Evolutionary conservation across 805 yeast species (phyloP).

Genomic region (Jamesozyma hellenica): DNA sequence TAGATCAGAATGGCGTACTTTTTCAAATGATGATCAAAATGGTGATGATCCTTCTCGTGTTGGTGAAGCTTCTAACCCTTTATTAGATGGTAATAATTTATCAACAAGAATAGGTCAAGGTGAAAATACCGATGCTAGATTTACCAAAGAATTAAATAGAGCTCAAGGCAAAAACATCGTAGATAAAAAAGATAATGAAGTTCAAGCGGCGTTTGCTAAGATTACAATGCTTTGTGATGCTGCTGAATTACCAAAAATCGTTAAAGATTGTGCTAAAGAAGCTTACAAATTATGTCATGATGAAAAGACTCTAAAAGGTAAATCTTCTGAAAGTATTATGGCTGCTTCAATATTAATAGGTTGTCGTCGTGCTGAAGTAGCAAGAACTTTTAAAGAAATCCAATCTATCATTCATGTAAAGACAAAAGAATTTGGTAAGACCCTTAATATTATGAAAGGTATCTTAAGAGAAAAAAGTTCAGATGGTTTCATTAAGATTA

Average conservation of each 20-base stretch:
- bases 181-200: slow-evolving; percentile 78
- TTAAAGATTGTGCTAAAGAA: slow-evolving; percentile 95
- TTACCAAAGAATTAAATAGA: slow-evolving; percentile 82
- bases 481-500: slow-evolving; percentile 30
- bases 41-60: slow-evolving; percentile 99
- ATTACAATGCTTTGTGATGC: slow-evolving; percentile 97
- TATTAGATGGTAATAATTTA: slow-evolving; percentile 81
- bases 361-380: slow-evolving; percentile 86
- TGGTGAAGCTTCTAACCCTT: slow-evolving; percentile 92
- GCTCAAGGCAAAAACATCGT: slow-evolving; percentile 80
- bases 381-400: slow-evolving; percentile 90
- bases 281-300: slow-evolving; percentile 87
- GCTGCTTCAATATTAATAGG: slow-evolving; percentile 94
- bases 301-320: slow-evolving; percentile 75
- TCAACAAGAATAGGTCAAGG: slow-evolving; percentile 86
- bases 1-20: slow-evolving; percentile 97
- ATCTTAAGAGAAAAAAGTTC: slow-evolving; percentile 39
- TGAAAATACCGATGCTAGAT: slow-evolving; percentile 75
- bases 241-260: slow-evolving; percentile 85
- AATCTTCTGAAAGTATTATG: slow-evolving; percentile 87
- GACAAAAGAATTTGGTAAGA: slow-evolving; percentile 86
- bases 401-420: slow-evolving; percentile 93
- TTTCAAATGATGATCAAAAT: slow-evolving; percentile 93
- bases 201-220: slow-evolving; percentile 80
- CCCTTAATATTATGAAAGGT: slow-evolving; percentile 75